Base-by-base conservation (phyloP, 495 filamentous ascomycete genomes). In the Hypoxylon intermedium region DNA sequence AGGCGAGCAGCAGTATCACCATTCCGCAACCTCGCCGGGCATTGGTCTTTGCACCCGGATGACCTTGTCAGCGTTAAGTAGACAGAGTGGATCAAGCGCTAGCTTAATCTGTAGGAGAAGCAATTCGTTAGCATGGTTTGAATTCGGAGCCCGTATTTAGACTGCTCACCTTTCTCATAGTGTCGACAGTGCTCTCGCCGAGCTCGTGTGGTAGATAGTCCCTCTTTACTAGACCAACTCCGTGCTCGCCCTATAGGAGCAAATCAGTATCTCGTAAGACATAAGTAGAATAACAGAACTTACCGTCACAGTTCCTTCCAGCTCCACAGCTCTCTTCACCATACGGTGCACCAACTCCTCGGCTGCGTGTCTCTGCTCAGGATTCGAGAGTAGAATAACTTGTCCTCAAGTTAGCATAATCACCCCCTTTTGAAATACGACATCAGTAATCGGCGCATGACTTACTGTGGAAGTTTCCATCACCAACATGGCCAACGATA, bases 41-140 rank as follows among this genome's bases (percentile, higher is more conserved):
- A 72, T 76, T n/a, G 79, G 77, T 47, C 76, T 79, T 65, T 87
- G 74, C 30, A 85, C 73, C 31, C 90, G 78, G 9, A 93, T 80
- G 45, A 93, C 82, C 79, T 93, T 93, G 72, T 93, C 90, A 62
- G 84, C 88, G 67, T 93, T 93, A 28, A 93, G 76, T 30, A 93
- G 73, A 70, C 87, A 90, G 28, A 89, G 78, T 1, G 89, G 89
- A 69, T 93, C 90, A 48, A 89, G 88, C 0, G 90, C 86, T 66
- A 82, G 70, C 74, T 93, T 93, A 56, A 88, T 70, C 79, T 79
- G 24, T 51, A 50, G 40, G 36, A 31, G 24, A 16, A 43, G 16
- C 19, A 2, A 37, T 21, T 63, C 0, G 56, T 56, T 54, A 63
- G 34, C 11, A n/a, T 38, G 34, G 1, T 37, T 18, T 12, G 12